Conservation (phyloP, 192 early-diverging fungal species). For the Rhizophlyctis rosea region DNA sequence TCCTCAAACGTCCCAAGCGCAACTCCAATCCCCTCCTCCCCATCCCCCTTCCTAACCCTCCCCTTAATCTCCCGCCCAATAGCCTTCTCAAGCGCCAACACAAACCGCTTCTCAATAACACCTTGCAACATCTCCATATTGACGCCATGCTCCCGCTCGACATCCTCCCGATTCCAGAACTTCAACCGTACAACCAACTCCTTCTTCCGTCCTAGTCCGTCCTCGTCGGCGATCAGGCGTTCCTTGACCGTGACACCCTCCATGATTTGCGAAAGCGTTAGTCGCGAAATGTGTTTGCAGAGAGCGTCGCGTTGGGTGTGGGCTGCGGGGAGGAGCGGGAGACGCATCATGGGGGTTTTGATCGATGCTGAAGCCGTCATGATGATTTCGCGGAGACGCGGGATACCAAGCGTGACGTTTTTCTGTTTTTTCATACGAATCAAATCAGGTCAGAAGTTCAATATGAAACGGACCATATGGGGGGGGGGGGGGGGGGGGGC, state of each 20-base stretch:
- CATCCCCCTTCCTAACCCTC: conserved; percentile 25
- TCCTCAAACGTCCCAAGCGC: conserved; percentile 35
- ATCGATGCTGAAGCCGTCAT: conserved; percentile 93
- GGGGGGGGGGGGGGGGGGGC: no score
- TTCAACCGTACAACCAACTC: conserved; percentile 76
- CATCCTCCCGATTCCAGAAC: conserved; percentile 80
- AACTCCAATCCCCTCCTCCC: conserved; percentile 25
- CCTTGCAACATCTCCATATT: conserved; percentile 61
- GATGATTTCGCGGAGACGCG: conserved; percentile 98
- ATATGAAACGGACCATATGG: no score
- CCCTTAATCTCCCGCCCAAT: conserved; percentile 80
- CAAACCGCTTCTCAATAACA: conserved; percentile 72
- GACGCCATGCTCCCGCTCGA: conserved; percentile 74
- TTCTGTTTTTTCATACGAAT: conserved; percentile 52
- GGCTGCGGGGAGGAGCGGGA: conserved; percentile 61
- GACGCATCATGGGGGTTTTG: conserved; percentile 91
- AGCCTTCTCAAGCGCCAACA: conserved; percentile 66
- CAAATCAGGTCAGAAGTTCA: no score
- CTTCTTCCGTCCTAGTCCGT: conserved; percentile 60
- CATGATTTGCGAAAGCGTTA: conserved; percentile 80
- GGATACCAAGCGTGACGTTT: conserved; percentile 99
- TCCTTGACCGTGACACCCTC: conserved; percentile 85
- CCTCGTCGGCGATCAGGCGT: conserved; percentile 46
- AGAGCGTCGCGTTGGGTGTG: conserved; percentile 64
- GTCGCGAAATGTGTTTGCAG: conserved; percentile 66